A percentile compares a stretch with the other conserved stretches of the same genome.
phyloP scores from a whole-genome alignment of 305 asterid species.

The Plantago coronopus region DNA sequence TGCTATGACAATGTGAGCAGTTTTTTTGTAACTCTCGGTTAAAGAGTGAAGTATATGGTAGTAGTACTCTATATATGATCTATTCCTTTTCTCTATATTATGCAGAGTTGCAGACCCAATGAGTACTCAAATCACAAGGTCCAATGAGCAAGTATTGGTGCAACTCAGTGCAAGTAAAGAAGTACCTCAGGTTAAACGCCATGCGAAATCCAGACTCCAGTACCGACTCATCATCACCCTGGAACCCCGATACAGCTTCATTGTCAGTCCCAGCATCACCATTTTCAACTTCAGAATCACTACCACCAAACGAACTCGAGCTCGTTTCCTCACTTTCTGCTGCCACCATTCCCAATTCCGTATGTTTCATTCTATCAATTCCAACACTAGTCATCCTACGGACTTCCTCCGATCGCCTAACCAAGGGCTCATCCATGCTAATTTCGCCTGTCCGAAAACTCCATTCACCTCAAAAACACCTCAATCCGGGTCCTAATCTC shows the following conservation, averaged over 20 bases:
- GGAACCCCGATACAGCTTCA: slow-evolving; percentile 5
- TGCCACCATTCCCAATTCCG: slow-evolving; percentile 21
- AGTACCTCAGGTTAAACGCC: neutral
- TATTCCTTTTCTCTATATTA: no score
- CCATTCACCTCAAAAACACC: slow-evolving; percentile 30
- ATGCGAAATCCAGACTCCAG: neutral
- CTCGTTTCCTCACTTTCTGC: slow-evolving; percentile 5
- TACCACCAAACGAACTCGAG: slow-evolving; percentile 13
- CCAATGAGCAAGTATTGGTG: neutral
- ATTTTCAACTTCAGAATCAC: slow-evolving; percentile 6
- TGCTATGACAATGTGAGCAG: no score
- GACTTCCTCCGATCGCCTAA: slow-evolving; percentile 29
- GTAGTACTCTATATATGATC: no score
- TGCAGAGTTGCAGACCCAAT: no score
- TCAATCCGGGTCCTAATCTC: slow-evolving; percentile 35
- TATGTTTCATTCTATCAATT: slow-evolving; percentile 40
- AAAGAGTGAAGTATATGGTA: no score
- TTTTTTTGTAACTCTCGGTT: no score
- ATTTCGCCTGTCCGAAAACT: slow-evolving; percentile 39
- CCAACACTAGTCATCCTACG: slow-evolving; percentile 36
- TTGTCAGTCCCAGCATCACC: neutral
- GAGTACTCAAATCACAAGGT: no score
- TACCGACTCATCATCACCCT: neutral
- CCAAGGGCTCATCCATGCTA: slow-evolving; percentile 28
- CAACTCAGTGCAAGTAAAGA: neutral